Evolutionary conservation across 805 yeast species (phyloP), one percentile per base, ranked within the genome.

Genomic region (Candida taoyuanica): DNA sequence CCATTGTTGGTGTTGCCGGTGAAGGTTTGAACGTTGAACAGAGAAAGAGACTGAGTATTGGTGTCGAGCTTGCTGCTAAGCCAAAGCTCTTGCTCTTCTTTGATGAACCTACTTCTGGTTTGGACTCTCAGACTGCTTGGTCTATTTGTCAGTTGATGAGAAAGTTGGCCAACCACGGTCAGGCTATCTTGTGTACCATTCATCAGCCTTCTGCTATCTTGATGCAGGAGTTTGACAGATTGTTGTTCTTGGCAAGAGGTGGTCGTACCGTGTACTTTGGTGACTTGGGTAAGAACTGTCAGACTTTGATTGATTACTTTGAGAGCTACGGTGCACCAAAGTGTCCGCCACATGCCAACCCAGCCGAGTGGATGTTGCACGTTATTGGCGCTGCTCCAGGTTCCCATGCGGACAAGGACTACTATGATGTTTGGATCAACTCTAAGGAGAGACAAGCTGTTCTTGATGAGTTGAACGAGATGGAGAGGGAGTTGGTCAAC

Each of bases 321-420:
- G 87, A 82, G 58, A 56, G 58, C 5, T 60, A 81, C 47, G 88
- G 87, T 37, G 76, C 88, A 29, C 72, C 69, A 18, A 64, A 66
- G 39, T 83, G 89, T 64, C 88, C 89, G 16, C 63, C 68, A 6
- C 68, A 69, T 29, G 87, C 85, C 5, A 84, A 84, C 48, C 93
- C 91, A 23, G 91, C 89, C 12, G 95, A 86, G 65, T 87, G 94
- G 93, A 87, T 87, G 95, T 68, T 87, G 62, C 83, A 83, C 46
- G 84, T 80, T 46, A 82, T 81, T 52, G 88, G 89, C 53, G 88
- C 88, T 37, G 87, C 88, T 25, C 88, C 88, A 6, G 88, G 87
- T 37, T 75, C 85, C 25, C 81, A 76, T 49, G 84, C 87, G 15
- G 68, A 68, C 33, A 84, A 78, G 60, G 85, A 83, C 59, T 83